Evolutionary conservation across 2,329 filamentous ascomycete genomes (phyloP).

Genomic region (Boeremia lycopersici): DNA sequence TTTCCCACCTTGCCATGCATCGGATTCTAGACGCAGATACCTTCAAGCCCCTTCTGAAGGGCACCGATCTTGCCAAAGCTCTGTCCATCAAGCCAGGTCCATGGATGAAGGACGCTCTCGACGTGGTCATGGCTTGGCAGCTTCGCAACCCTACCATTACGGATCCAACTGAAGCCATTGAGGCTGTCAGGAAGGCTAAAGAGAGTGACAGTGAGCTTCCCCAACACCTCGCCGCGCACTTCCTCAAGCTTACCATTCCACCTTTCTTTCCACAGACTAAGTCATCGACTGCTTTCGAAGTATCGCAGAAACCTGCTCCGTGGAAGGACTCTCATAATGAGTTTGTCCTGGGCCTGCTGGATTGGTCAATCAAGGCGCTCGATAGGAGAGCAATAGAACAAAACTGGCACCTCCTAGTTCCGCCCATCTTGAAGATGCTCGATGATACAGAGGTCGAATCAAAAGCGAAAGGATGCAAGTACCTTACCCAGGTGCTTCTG

Average conservation of each 20-base stretch:
- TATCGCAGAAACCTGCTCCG: slow-evolving; percentile 59
- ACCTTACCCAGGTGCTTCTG: slow-evolving; percentile 62
- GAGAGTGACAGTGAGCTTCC: slow-evolving; percentile 57
- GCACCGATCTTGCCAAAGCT: slow-evolving; percentile 71
- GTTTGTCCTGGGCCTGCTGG: slow-evolving; percentile 61
- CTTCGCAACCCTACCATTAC: slow-evolving; percentile 73
- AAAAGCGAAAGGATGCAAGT: slow-evolving; percentile 62
- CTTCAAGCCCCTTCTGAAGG: slow-evolving; percentile 67
- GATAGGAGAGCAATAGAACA: slow-evolving; percentile 59
- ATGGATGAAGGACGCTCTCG: slow-evolving; percentile 84
- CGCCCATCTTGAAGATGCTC: slow-evolving; percentile 70
- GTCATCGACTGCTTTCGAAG: slow-evolving; percentile 55
- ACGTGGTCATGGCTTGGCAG: slow-evolving; percentile 86
- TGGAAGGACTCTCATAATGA: slow-evolving; percentile 64
- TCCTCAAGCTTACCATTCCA: slow-evolving; percentile 69
- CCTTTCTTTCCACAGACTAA: slow-evolving; percentile 64
- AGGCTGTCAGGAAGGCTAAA: slow-evolving; percentile 50
- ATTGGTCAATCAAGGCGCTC: slow-evolving; percentile 63
- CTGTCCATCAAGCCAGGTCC: slow-evolving; percentile 72
- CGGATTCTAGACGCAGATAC: slow-evolving; percentile 58
- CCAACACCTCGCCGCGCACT: slow-evolving; percentile 55
- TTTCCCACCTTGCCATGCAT: slow-evolving; percentile 57
- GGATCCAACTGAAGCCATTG: slow-evolving; percentile 58
- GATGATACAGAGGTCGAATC: slow-evolving; percentile 65
- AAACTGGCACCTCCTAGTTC: slow-evolving; percentile 72